These are phyloP conservation scores for Nannizziopsis arthrosporioides DNA, from an alignment of 2,329 filamentous ascomycete genomes.

Conservation along the genomic window DNA sequence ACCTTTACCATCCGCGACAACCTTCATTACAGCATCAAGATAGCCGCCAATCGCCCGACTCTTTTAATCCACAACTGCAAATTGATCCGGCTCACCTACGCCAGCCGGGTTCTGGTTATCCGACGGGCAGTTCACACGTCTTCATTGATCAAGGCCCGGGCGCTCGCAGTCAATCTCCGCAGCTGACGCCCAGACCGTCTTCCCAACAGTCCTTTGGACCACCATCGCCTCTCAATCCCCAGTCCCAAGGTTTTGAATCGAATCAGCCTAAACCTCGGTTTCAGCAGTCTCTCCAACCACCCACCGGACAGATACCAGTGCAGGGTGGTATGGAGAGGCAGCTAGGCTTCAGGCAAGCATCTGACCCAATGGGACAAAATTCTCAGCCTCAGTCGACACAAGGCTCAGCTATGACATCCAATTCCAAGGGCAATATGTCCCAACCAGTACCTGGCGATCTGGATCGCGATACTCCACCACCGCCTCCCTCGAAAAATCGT, in stretches of 20 bases:
- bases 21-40: constrained; percentile 14
- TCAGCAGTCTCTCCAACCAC: constrained; percentile 16
- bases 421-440: constrained; percentile 21
- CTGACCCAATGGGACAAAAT: constrained; percentile 7
- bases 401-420: constrained; percentile 17
- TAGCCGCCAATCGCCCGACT: constrained; percentile 12
- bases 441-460: constrained; percentile 29
- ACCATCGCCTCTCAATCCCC: constrained; percentile 23
- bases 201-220: constrained; percentile 28
- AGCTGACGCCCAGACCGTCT: constrained; percentile 22
- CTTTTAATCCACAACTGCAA: constrained; percentile 15
- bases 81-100: constrained; percentile 20
- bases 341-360: constrained; percentile 14
- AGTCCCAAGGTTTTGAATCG: constrained; percentile 16
- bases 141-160: constrained; percentile 16
- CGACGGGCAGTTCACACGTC: constrained; percentile 16
- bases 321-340: constrained; percentile 16
- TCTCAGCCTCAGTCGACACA: constrained; percentile 7
- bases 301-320: constrained; percentile 6
- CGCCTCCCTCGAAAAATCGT: constrained; percentile 24
- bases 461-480: constrained; percentile 39
- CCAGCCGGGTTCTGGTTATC: constrained; percentile 19
- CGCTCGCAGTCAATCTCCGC: constrained; percentile 14
- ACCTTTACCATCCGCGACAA: constrained; percentile 17
- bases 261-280: constrained; percentile 16